Percentiles rank a stretch among this genome's conserved stretches.
Evolutionary conservation across 345 rosid species (phyloP).

Genomic region (thale cress (Arabidopsis thaliana)): TAIR10.1 NC_003075.7:12257001-12257500

Average conservation of each 20-base stretch:
- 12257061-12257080: constrained; percentile 16
- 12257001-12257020: constrained; percentile 15
- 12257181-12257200: neutral
- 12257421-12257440: neutral
- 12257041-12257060: constrained; percentile 44
- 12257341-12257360: neutral
- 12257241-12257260: neutral
- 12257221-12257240: neutral
- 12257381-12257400: neutral
- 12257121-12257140: neutral
- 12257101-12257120: neutral
- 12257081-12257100: neutral
- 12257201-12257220: neutral
- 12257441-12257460: neutral
- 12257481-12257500: too few species aligned
- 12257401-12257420: neutral
- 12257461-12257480: neutral
- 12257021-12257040: constrained; percentile 3
- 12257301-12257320: neutral
- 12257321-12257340: neutral
- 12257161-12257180: neutral
- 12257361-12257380: neutral
- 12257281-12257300: too few species aligned
- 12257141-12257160: constrained; percentile 1
- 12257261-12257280: neutral